Evolutionary conservation across 1,139 yeast species (phyloP), one percentile per base, ranked within the genome.

Genomic region (Trichomonascaceae sp.): DNA sequence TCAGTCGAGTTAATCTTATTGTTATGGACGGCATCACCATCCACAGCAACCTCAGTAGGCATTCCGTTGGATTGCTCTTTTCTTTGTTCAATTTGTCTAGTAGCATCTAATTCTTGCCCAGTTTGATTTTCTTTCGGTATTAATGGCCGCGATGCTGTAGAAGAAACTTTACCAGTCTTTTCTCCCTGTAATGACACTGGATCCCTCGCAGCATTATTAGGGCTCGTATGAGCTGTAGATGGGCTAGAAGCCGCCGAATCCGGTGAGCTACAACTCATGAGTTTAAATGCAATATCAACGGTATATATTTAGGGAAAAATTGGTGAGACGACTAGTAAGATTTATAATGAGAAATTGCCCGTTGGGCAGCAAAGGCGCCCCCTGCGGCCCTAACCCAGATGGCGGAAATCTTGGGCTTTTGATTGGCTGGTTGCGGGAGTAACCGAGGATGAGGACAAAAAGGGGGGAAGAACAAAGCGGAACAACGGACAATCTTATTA

Each of bases 221-320:
- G 56, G 17, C 54, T 51, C 3, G 56, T 54, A 49, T 54, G 47
- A 7, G 56, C 50, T 15, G 56, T 54, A 15, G 56, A 54, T 17
- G 54, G 52, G n/a, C 54, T 48, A n/a, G 51, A 30, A 17, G 51
- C 46, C 15, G 49, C 20, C 48, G 47, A 49, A 47, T 17, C 27
- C 43, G 50, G 30, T 19, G 52, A 47, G 51, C 41, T 36, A 13
- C 17, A 36, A 36, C 41, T 36, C 41, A 36, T 36, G 17, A 15
- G 17, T 36, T 36, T n/a, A 15, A 15, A 36, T 36, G 41, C 41
- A 36, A 13, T 13, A n/a, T 15, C 41, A 36, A 36, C n/a, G 15
- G 41, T 36, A 17, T 36, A 15, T 9, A 13, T n/a, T n/a, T n/a
- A n/a, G n/a, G n/a, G n/a, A 36, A 36, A 36, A 36, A 36, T 22